Conservation (phyloP, 75 land plant species). For the Ceratopteris richardii region DNA sequence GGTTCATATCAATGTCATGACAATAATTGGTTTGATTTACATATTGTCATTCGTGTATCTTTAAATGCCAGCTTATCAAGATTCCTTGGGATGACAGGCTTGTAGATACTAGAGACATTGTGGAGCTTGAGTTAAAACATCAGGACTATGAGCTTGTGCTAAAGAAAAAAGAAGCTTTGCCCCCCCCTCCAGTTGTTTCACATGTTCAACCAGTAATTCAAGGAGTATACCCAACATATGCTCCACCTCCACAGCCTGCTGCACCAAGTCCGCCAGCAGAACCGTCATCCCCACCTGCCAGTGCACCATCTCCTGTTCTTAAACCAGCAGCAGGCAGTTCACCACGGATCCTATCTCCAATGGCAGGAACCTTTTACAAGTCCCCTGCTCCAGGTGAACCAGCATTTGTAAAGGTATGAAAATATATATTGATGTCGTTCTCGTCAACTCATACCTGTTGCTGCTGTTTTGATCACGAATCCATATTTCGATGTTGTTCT, state of each 20-base stretch:
- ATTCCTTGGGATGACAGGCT: slow-evolving; percentile 37
- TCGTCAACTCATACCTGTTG: no score
- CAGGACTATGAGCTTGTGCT: slow-evolving; percentile 65
- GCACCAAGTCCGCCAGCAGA: no score
- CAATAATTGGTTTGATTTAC: background rate
- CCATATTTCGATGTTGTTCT: no score
- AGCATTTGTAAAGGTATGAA: slow-evolving; percentile 81
- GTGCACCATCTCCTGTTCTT: no score
- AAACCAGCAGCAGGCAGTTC: slow-evolving; percentile 11
- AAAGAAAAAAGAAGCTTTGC: slow-evolving; percentile 80
- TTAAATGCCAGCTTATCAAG: no score
- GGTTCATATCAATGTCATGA: background rate
- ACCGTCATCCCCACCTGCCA: no score
- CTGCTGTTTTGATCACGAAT: no score
- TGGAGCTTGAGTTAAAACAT: slow-evolving; percentile 78
- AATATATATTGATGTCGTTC: no score
- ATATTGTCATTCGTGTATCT: background rate
- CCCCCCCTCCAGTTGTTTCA: slow-evolving; percentile 22
- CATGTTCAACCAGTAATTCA: slow-evolving; percentile 19
- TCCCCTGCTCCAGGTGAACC: slow-evolving; percentile 67
- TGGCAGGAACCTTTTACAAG: slow-evolving; percentile 84
- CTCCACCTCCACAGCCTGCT: no score
- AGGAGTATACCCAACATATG: no score
- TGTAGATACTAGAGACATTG: slow-evolving; percentile 77
- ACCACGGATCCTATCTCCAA: slow-evolving; percentile 60